These are phyloP conservation scores for Marasmius oreades DNA, from an alignment of 1,284 basidiomycete genomes.

Conservation along the genomic window DNA sequence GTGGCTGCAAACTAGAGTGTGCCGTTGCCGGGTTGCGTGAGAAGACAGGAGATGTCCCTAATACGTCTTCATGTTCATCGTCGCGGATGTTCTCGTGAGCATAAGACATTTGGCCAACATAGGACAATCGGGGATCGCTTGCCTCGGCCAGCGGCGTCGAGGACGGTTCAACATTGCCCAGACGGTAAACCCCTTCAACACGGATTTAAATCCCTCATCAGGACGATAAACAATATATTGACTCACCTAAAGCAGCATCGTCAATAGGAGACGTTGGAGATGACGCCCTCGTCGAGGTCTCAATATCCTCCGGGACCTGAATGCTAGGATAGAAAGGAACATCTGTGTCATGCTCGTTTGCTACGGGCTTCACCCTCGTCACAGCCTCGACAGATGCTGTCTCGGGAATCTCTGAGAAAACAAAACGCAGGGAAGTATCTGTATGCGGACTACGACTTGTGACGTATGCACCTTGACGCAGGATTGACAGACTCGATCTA, in stretches of 20 bases:
- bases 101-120: constrained; percentile 32
- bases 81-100: constrained; percentile 22
- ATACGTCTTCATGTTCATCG: constrained; percentile 10
- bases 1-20: constrained; percentile 33
- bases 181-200: constrained; percentile 42
- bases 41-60: constrained; percentile 6
- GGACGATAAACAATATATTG: constrained; percentile 2
- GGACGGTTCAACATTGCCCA: constrained; percentile 51
- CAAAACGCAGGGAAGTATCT: constrained; percentile 14
- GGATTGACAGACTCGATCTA: constrained; percentile 6
- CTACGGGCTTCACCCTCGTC: constrained; percentile 9
- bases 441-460: constrained; percentile 5
- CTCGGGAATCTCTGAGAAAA: constrained; percentile 14
- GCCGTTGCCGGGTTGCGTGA: constrained; percentile 4
- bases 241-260: constrained; percentile 48
- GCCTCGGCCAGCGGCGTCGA: constrained; percentile 44
- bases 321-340: constrained; percentile 35
- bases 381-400: constrained; percentile 15
- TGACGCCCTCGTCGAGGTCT: constrained; percentile 47
- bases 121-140: constrained; percentile 40
- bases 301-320: constrained; percentile 63
- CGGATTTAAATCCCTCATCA: constrained; percentile 6
- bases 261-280: constrained; percentile 35
- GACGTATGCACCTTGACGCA: constrained; percentile 12
- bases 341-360: constrained; percentile 3